phyloP scores from a whole-genome alignment of 2,329 filamentous ascomycete species.

The Penicillium digitatum region DNA sequence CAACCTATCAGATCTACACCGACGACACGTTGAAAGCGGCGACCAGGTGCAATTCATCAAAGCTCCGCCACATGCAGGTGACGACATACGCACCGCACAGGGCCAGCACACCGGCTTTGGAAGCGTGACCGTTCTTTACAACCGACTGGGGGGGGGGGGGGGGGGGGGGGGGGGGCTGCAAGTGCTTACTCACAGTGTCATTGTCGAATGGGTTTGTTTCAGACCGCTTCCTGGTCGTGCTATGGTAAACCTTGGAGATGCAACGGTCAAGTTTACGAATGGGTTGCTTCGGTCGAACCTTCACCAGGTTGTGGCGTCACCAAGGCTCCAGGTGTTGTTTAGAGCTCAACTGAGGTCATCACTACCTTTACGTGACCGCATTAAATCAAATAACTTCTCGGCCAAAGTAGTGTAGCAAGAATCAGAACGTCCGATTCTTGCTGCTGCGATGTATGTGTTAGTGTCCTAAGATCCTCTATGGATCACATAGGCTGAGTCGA shows the following conservation, averaged over 20 bases:
- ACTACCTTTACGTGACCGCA: no score
- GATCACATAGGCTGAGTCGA: no score
- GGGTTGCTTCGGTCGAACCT: constrained; percentile 41
- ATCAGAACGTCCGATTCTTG: no score
- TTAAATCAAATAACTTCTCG: no score
- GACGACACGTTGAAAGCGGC: constrained; percentile 42
- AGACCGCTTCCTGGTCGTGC: constrained; percentile 49
- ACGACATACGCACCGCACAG: constrained; percentile 44
- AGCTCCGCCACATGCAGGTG: constrained; percentile 46
- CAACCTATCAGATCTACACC: constrained; percentile 48
- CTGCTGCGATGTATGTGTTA: no score
- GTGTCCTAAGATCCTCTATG: no score
- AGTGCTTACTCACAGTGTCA: constrained; percentile 44
- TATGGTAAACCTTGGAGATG: constrained; percentile 45
- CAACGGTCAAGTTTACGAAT: constrained; percentile 45
- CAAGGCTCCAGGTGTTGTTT: constrained; percentile 49
- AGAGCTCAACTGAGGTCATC: no score
- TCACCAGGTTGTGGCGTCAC: constrained; percentile 51
- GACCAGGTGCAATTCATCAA: constrained; percentile 55
- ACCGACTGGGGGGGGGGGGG: constrained; percentile 52
- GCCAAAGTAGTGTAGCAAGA: no score
- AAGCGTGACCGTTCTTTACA: constrained; percentile 55
- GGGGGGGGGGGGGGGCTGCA: constrained; percentile 53
- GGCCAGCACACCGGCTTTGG: constrained; percentile 58
- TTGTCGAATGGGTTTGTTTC: constrained; percentile 51